These are phyloP conservation scores for Xylaria sp. DNA, from an alignment of 2,329 filamentous ascomycete species.

Conservation along the genomic window DNA sequence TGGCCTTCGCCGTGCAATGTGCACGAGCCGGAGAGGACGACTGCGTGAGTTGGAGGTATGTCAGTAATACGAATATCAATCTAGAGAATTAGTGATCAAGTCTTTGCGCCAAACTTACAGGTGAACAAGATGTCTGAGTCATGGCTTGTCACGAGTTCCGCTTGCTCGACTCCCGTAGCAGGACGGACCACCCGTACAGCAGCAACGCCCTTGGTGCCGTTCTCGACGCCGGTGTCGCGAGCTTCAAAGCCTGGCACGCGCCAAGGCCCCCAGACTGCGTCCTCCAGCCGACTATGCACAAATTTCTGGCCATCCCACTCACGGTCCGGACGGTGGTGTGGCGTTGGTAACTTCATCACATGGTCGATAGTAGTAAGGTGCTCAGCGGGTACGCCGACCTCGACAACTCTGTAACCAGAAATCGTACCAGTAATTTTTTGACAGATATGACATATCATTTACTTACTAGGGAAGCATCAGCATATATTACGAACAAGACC, in stretches of 20 bases:
- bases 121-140: conserved; percentile 40
- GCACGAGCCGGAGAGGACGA: conserved; percentile 36
- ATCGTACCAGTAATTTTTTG: no score
- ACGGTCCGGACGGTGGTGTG: conserved; percentile 33
- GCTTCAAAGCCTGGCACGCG: conserved; percentile 37
- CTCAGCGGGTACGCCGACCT: conserved; percentile 39
- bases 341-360: conserved; percentile 37
- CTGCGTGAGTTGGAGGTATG: conserved; percentile 21
- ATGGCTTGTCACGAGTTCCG: conserved; percentile 30
- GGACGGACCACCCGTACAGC: conserved; percentile 35
- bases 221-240: conserved; percentile 36
- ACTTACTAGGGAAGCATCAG: no score
- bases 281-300: conserved; percentile 33
- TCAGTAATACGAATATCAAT: conserved; percentile 17
- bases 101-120: conserved; percentile 32
- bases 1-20: conserved; percentile 33
- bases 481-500: no score
- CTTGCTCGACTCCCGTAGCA: conserved; percentile 7
- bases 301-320: conserved; percentile 39
- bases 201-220: conserved; percentile 36
- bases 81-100: not conserved
- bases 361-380: conserved; percentile 38
- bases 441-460: no score
- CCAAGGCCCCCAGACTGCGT: conserved; percentile 36
- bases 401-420: conserved; percentile 21